Evolutionary conservation across 768 basidiomycete genomes (phyloP).

Genomic region (Pleurotus eryngii): DNA sequence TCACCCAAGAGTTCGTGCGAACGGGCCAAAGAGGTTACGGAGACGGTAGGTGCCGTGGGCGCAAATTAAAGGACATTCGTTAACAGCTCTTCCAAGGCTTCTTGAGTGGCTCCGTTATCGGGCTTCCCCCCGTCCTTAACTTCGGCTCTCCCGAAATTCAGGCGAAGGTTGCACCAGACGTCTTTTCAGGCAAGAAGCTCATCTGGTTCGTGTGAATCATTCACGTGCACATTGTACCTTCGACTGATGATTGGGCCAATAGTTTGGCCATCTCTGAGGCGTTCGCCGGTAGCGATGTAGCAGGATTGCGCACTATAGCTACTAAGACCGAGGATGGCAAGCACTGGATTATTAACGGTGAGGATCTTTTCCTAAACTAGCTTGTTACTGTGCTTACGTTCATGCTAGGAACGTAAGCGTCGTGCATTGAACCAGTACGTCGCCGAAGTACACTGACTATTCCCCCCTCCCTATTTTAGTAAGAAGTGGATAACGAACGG

Average conservation of each 20-base stretch:
- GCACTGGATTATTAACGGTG: conserved; percentile 77
- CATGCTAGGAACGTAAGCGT: conserved; percentile 1
- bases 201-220: conserved; percentile 43
- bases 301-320: conserved; percentile 74
- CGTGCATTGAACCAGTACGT: no score
- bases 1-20: conserved; percentile 80
- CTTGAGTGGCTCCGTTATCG: conserved; percentile 78
- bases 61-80: no score
- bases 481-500: conserved; percentile 83
- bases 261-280: conserved; percentile 83
- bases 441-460: no score
- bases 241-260: background rate
- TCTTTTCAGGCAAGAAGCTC: conserved; percentile 74
- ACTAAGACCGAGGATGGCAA: conserved; percentile 80
- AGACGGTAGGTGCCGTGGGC: conserved; percentile 48
- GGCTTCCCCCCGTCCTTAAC: conserved; percentile 86
- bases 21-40: conserved; percentile 76
- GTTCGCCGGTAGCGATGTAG: conserved; percentile 83
- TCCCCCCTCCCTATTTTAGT: background rate
- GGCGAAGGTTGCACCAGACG: conserved; percentile 59
- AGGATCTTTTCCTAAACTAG: background rate
- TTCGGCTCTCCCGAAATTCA: conserved; percentile 69
- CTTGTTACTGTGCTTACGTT: background rate
- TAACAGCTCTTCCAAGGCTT: conserved; percentile 34
- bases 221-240: no score